Evolutionary conservation across 176 grass and related monocot species (phyloP).

Genomic region (Zoysia japonica): DNA sequence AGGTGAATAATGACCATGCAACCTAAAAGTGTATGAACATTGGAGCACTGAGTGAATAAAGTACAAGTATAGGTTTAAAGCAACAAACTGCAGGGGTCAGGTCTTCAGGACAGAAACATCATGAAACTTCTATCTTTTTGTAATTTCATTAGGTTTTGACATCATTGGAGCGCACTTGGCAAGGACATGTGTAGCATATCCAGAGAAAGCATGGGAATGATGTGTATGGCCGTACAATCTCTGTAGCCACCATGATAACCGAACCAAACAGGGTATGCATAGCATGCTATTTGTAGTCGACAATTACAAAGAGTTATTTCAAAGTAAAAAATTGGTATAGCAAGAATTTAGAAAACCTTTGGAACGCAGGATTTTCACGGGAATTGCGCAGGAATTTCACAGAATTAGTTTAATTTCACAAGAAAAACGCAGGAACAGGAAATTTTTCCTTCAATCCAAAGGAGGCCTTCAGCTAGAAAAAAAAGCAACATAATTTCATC

Average conservation of each 20-base stretch:
- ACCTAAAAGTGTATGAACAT: conserved; percentile 20
- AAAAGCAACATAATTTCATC: neutral
- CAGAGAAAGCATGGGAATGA: neutral
- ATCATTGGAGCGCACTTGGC: neutral
- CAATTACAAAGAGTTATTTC: neutral
- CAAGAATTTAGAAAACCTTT: neutral
- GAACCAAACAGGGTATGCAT: neutral
- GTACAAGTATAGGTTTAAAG: conserved; percentile 7
- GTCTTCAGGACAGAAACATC: neutral
- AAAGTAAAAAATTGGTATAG: neutral
- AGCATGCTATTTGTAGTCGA: neutral
- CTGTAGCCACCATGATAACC: neutral
- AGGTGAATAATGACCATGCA: conserved; percentile 26
- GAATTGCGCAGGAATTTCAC: too few relatives aligned
- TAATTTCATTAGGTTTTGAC: neutral
- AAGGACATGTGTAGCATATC: neutral
- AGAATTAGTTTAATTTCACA: too few relatives aligned
- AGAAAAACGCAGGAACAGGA: too few relatives aligned
- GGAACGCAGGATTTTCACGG: too few relatives aligned
- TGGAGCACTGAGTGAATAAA: neutral
- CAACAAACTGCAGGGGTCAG: neutral
- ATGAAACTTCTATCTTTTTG: neutral
- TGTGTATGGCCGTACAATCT: neutral
- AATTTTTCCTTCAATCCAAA: too few relatives aligned
- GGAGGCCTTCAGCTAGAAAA: too few relatives aligned